Percentiles rank a stretch among this genome's conserved stretches.
These are phyloP conservation scores for Quercus parvula DNA, from an alignment of 306 rosid species.

Conservation along the genomic window DNA sequence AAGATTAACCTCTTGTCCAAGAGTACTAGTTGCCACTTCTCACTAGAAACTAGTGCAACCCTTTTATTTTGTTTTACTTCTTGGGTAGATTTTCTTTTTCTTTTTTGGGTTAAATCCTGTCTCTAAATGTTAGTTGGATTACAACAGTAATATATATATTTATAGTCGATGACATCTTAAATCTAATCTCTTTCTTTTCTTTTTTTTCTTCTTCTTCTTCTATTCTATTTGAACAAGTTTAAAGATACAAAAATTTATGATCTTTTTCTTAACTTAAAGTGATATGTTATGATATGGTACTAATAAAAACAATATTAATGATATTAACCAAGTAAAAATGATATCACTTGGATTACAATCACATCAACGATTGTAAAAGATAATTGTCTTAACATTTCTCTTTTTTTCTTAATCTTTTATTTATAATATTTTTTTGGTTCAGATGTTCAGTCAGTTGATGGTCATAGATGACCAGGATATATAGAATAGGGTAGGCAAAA, in stretches of 20 bases:
- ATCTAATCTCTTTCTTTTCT: neutral
- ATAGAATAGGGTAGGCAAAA: too few relatives aligned
- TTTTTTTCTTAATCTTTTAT: too few relatives aligned
- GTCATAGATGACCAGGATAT: too few relatives aligned
- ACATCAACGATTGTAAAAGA: too few relatives aligned
- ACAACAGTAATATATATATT: neutral
- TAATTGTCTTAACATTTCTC: too few relatives aligned
- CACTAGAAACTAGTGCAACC: conserved; percentile 17
- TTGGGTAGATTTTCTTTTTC: neutral
- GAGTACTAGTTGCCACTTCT: conserved; percentile 22
- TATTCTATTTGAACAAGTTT: neutral
- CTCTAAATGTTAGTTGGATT: neutral
- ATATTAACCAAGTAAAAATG: too few relatives aligned
- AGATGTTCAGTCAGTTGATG: too few relatives aligned
- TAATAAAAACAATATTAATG: too few relatives aligned
- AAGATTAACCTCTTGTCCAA: conserved; percentile 24
- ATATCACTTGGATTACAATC: too few relatives aligned
- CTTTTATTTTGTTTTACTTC: neutral
- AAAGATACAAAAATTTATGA: too few relatives aligned
- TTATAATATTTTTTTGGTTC: too few relatives aligned
- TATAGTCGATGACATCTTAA: neutral
- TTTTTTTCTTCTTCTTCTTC: neutral
- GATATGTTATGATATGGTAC: too few relatives aligned
- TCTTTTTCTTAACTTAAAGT: accelerated
- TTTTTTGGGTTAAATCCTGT: neutral